These are phyloP conservation scores for Trichoderma sp. DNA, from an alignment of 2,329 filamentous ascomycete genomes.

Conservation along the genomic window DNA sequence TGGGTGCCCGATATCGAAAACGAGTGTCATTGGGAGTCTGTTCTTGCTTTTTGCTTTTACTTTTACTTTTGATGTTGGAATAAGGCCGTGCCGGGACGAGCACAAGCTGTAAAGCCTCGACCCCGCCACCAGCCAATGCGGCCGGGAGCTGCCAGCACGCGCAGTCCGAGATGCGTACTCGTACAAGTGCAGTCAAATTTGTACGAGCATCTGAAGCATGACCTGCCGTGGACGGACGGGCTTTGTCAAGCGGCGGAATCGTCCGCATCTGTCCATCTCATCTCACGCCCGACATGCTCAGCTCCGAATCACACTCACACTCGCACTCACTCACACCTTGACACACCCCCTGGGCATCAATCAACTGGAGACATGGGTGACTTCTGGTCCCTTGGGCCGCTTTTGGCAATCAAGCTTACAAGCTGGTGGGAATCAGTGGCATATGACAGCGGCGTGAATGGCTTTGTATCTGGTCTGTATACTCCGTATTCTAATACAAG, in stretches of 20 bases:
- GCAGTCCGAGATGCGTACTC: neutral
- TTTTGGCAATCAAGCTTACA: constrained; percentile 7
- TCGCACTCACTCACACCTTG: neutral
- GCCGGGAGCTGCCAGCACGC: neutral
- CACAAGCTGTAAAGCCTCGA: neutral
- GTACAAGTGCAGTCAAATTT: neutral
- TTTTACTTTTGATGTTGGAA: neutral
- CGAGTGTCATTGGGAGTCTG: neutral
- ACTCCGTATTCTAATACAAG: neutral
- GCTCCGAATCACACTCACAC: neutral
- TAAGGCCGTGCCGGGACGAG: neutral
- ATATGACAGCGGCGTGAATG: neutral
- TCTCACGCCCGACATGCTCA: neutral
- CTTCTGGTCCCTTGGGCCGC: neutral
- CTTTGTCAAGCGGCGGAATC: neutral
- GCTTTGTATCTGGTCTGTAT: neutral
- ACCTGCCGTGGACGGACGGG: neutral
- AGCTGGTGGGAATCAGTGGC: neutral
- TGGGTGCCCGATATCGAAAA: neutral
- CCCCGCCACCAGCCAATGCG: constrained; percentile 10
- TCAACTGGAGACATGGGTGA: neutral
- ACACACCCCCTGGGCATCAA: constrained; percentile 12
- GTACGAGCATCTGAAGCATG: neutral
- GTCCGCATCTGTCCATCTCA: neutral
- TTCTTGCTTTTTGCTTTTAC: neutral